phyloP scores from a whole-genome alignment of 208 protist genomes.

The Trypanosoma lewisi region DNA sequence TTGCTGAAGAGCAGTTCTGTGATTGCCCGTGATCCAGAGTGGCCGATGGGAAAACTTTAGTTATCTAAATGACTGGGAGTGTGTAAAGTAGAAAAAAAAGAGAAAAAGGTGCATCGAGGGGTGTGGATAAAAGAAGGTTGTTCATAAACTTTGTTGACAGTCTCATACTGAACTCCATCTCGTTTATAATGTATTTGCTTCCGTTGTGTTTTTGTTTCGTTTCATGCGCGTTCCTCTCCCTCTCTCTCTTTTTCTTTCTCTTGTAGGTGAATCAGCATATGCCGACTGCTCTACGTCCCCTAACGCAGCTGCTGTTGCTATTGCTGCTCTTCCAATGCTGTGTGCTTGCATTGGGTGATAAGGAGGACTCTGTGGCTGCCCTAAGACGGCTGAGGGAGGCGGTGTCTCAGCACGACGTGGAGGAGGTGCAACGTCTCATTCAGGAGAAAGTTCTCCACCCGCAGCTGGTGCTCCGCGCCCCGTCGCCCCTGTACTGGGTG shows the following conservation, averaged over 20 bases:
- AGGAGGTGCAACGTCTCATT: slow-evolving; percentile 15
- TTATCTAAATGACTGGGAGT: background rate
- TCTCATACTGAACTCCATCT: too few species aligned
- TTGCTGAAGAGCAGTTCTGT: slow-evolving; percentile 38
- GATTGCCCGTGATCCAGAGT: slow-evolving; percentile 34
- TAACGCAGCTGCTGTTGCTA: slow-evolving; percentile 2
- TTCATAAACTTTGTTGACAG: too few species aligned
- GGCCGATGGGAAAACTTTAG: slow-evolving; percentile 8
- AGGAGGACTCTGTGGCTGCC: background rate
- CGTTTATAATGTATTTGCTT: too few species aligned
- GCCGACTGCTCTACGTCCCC: background rate
- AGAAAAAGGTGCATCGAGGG: too few species aligned
- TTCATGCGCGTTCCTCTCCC: background rate
- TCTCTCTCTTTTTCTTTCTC: slow-evolving; percentile 1
- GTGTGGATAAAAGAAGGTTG: background rate
- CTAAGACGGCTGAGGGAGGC: slow-evolving; percentile 10
- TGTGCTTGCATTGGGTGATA: slow-evolving; percentile 15
- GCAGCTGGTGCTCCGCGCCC: background rate
- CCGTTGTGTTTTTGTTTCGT: background rate
- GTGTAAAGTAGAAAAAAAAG: background rate
- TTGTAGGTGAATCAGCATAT: background rate
- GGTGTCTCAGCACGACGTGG: slow-evolving; percentile 16
- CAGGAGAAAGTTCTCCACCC: background rate
- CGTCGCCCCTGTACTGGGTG: slow-evolving; percentile 28
- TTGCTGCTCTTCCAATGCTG: background rate